Evolutionary conservation across 1,284 basidiomycete species (phyloP).

Genomic region (Ganoderma resinaceum): DNA sequence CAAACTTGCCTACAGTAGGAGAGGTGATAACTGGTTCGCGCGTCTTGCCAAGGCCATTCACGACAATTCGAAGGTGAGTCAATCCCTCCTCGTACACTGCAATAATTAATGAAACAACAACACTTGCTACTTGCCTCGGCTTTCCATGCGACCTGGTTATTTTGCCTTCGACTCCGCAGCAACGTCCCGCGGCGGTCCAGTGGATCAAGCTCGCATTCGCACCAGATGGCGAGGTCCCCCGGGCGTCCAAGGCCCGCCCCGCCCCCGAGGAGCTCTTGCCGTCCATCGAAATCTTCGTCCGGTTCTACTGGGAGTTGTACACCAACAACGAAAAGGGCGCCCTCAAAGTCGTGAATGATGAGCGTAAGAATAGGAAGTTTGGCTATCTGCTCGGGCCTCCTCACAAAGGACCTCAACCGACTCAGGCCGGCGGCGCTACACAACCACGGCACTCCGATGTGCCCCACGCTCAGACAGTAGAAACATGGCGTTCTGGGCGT

Average conservation of each 20-base stretch:
- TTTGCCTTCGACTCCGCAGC: not conserved
- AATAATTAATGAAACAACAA: not conserved
- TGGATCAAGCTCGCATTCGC: constrained; percentile 36
- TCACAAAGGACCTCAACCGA: not conserved
- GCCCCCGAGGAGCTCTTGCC: not conserved
- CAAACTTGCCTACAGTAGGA: not conserved
- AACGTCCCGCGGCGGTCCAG: constrained; percentile 27
- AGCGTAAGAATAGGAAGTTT: constrained; percentile 19
- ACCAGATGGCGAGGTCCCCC: constrained; percentile 13
- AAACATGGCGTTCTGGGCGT: not conserved
- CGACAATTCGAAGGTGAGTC: constrained; percentile 11
- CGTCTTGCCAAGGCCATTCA: constrained; percentile 20
- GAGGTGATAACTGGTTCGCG: constrained; percentile 24
- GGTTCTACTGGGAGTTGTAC: constrained; percentile 38
- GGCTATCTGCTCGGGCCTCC: not conserved
- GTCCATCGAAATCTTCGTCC: constrained; percentile 32
- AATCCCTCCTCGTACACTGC: not conserved
- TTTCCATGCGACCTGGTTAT: not conserved
- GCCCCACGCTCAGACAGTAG: not conserved
- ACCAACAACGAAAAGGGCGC: constrained; percentile 9
- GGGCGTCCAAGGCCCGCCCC: not conserved
- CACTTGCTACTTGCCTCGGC: not conserved
- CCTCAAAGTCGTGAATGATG: constrained; percentile 12
- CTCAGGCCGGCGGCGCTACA: not conserved
- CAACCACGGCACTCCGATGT: not conserved